Evolutionary conservation across 73 alveolate genomes (phyloP).

Genomic region (Symbiodinium natans): DNA sequence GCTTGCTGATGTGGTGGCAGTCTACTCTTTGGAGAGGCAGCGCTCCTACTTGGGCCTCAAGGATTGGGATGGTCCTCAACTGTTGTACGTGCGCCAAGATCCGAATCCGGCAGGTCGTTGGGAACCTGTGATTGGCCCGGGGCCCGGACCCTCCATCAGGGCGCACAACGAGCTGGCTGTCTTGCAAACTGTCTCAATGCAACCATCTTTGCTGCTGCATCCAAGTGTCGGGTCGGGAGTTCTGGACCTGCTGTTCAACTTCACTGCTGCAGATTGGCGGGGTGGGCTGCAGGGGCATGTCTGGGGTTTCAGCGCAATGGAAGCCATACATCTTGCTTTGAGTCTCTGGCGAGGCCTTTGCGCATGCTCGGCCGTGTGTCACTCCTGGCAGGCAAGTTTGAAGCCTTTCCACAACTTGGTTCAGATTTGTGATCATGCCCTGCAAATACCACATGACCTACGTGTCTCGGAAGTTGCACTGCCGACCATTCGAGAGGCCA

Average conservation of each 20-base stretch:
- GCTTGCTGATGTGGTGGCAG: slow-evolving; percentile 42
- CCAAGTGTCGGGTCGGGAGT: slow-evolving; percentile 45
- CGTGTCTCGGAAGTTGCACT: not conserved
- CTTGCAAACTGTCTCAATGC: not conserved
- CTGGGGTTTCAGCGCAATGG: slow-evolving; percentile 43
- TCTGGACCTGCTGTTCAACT: slow-evolving; percentile 42
- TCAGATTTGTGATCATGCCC: not conserved
- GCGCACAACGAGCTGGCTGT: not conserved
- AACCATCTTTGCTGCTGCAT: not conserved
- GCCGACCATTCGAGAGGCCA: not conserved
- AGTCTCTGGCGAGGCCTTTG: slow-evolving; percentile 2
- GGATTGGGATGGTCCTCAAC: not conserved
- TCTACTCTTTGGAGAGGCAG: slow-evolving; percentile 23
- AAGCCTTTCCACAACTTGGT: slow-evolving; percentile 20
- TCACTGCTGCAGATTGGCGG: slow-evolving; percentile 20
- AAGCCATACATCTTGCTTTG: not conserved
- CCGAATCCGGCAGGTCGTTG: slow-evolving; percentile 7
- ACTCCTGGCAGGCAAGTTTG: not conserved
- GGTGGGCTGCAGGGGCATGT: slow-evolving; percentile 33
- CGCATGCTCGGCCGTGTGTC: slow-evolving; percentile 22
- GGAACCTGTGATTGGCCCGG: slow-evolving; percentile 74
- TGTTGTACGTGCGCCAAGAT: not conserved
- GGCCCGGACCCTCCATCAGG: slow-evolving; percentile 12
- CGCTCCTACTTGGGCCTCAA: not conserved
- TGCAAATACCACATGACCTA: not conserved